phyloP scores from a whole-genome alignment of 495 filamentous ascomycete genomes.

The Lepraria neglecta region DNA sequence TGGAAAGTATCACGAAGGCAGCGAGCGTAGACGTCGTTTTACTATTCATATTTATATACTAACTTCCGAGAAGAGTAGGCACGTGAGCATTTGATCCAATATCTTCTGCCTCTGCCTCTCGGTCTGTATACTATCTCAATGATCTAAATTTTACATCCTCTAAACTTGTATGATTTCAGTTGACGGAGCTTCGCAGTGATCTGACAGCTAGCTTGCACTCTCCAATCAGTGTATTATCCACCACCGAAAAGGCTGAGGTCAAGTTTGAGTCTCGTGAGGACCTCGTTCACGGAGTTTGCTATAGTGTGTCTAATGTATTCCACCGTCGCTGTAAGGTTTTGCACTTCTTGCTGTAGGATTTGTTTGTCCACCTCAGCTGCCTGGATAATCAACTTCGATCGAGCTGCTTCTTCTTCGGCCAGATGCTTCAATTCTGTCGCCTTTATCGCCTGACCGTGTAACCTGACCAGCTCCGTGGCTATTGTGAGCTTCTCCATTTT shows the following conservation, averaged over 20 bases:
- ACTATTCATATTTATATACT: too few relatives aligned
- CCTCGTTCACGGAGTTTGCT: slow-evolving; percentile 3
- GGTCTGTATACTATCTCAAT: too few relatives aligned
- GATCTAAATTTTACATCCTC: too few relatives aligned
- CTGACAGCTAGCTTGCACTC: too few relatives aligned
- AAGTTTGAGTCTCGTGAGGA: slow-evolving; percentile 12
- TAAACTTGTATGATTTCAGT: too few relatives aligned
- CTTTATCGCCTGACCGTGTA: slow-evolving; percentile 10
- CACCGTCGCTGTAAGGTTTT: slow-evolving; percentile 8
- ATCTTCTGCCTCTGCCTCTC: too few relatives aligned
- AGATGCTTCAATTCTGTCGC: slow-evolving; percentile 12
- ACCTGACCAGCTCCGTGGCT: slow-evolving; percentile 7
- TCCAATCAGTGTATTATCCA: background rate
- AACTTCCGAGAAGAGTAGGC: too few relatives aligned
- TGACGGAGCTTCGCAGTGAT: too few relatives aligned
- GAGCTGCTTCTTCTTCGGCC: slow-evolving; percentile 16
- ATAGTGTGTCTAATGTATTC: slow-evolving; percentile 13
- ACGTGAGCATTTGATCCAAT: too few relatives aligned
- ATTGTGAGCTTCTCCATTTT: slow-evolving; percentile 12
- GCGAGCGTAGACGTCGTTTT: too few relatives aligned
- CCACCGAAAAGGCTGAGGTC: slow-evolving; percentile 8
- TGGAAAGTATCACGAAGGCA: too few relatives aligned
- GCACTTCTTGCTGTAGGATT: slow-evolving; percentile 18
- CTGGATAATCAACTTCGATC: slow-evolving; percentile 6
- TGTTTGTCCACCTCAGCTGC: slow-evolving; percentile 15